phyloP scores from a whole-genome alignment of 129 eudicot genomes.

The Lactuca sativa region DNA sequence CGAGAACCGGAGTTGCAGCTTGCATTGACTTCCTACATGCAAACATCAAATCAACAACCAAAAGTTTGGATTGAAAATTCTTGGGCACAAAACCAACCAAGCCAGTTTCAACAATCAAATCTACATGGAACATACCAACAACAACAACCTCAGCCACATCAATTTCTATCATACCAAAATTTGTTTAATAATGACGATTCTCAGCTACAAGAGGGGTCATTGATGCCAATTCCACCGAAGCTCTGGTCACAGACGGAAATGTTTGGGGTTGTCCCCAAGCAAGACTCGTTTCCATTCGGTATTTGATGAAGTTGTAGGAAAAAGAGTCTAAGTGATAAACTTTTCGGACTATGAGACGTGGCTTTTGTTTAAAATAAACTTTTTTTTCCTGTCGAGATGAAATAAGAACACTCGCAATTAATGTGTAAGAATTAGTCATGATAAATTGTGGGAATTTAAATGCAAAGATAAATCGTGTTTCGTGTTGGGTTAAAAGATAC shows the following conservation, averaged over 20 bases:
- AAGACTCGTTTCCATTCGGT: neutral
- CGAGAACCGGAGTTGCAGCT: conserved; percentile 21
- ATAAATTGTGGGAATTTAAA: conserved; percentile 11
- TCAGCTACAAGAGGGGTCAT: conserved; percentile 7
- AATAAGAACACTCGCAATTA: neutral
- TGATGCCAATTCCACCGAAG: conserved; percentile 16
- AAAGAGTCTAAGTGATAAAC: conserved; percentile 5
- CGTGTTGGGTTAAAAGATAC: neutral
- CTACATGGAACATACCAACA: neutral
- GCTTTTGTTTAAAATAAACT: conserved; percentile 16
- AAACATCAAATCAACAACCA: conserved; percentile 19
- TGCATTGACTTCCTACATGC: conserved; percentile 22
- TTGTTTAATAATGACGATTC: neutral
- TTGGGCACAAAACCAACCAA: conserved; percentile 14
- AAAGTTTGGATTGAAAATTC: conserved; percentile 12
- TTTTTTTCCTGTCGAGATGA: conserved; percentile 10
- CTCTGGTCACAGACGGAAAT: conserved; percentile 10
- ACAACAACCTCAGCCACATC: neutral
- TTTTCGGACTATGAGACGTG: conserved; percentile 2
- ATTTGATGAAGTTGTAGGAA: conserved; percentile 6
- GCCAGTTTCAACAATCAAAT: conserved; percentile 10
- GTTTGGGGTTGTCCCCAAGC: neutral
- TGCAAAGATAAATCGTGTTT: neutral
- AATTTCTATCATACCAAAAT: neutral
- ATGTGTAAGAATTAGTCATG: conserved; percentile 6